Base-by-base conservation (phyloP, 148 eudicot species). In the Talinum fruticosum region DNA sequence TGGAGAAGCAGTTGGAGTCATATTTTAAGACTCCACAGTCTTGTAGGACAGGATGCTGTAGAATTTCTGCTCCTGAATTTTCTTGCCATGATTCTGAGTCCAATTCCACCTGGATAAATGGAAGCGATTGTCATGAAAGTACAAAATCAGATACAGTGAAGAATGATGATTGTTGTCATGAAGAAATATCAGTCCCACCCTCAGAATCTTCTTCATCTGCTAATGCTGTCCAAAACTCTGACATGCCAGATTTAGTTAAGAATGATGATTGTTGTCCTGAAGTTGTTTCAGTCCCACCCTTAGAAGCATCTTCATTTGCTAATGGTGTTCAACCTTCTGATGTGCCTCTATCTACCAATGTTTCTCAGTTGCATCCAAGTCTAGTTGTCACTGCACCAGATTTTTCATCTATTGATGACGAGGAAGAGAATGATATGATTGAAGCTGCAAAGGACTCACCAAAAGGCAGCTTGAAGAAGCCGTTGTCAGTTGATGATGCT, bases 301-400 rank as follows among this genome's bases (percentile, higher is more conserved):
- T 66, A 73, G 81, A 79, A 49, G 53, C 41, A 26, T 26, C 66
- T 65, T 45, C 57, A 32, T 61, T 73, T 12, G 53, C 65, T 23
- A 57, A 33, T 51, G 41, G 5, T 53, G 29, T n/a, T 49, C 66
- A 19, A 26, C 54, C 76, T 36, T 69, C 75, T 77, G 80, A 73
- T 62, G 64, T 45, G 34, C 68, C 86, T 65, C 29, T 32, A 51
- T 18, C 86, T 5, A 64, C 45, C 3, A 71, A 45, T 79, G 79
- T 67, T 81, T 38, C 87, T 64, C 85, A 79, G 76, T 71, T 82
- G 79, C 85, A 72, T 67, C 91, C 94, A 23, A 73, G 92, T 83
- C 90, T 90, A 73, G 81, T 88, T 70, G 82, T 92, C 66, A 86
- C 88, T 75, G 99, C 93, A 47, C 99, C 97, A 13, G 97, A 96